Base-by-base conservation (phyloP, 768 basidiomycete species). In the Boletus sp. region DNA sequence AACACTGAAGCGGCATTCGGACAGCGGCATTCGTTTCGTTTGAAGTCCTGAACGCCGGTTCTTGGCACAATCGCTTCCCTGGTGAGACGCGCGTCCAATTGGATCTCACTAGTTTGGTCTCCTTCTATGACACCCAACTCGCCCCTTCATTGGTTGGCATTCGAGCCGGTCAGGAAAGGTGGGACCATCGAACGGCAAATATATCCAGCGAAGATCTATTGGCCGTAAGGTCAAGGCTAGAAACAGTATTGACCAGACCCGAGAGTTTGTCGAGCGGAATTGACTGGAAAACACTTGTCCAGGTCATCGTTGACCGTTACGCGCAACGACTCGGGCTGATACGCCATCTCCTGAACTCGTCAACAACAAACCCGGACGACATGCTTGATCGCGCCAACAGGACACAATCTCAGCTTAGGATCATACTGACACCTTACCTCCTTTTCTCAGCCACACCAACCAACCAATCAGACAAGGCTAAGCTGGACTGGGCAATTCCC, bases 41-140 rank as follows among this genome's bases (percentile, higher is more conserved):
- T 15, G 65, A 59, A 38, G 35, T 15, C 34, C 21, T 62, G 10
- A 19, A 51, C 0, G 49, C 67, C 0, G 72, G 65, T 25, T 49
- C 63, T n/a, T 71, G 75, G 69, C 66, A 74, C 38, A 67, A 73
- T 35, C 59, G 30, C 27, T 69, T 65, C 53, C 74, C 74, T 1
- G 74, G 73, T 11, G 72, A 75, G 29, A 68, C 64, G 0, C 71
- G 74, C 3, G 42, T 76, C 27, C 55, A 61, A 19, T 48, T 76
- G 25, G 71, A 76, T 44, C 62, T 72, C 11, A 32, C 72, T 6
- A 57, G 67, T 14, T 40, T 76, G 17, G 54, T 74, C 10, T 74
- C 75, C 4, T 71, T 76, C 59, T 75, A 76, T 27, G 72, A 76
- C 47, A 63, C 64, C 7, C 32, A 58, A 32, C 65, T 72, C 2